Percentiles rank a stretch among this genome's conserved stretches.
Conservation (phyloP, 208 protist species). For the Leptomonas pyrrhocoris region DNA sequence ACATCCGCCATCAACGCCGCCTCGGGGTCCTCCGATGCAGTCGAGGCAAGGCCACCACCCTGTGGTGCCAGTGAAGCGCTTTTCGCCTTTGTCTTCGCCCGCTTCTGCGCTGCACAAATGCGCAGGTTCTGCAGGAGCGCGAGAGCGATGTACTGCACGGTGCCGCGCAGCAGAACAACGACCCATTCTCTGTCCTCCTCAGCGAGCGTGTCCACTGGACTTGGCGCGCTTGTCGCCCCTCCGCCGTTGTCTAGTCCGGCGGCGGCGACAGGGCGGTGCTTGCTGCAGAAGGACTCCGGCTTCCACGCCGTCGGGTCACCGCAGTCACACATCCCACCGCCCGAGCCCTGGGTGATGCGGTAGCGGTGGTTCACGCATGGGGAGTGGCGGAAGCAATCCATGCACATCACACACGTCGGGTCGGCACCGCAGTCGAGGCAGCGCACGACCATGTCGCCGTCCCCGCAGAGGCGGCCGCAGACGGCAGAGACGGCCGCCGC, state of each 20-base stretch:
- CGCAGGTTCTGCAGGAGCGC: conserved; percentile 30
- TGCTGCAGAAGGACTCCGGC: conserved; percentile 61
- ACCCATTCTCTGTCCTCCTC: conserved; percentile 49
- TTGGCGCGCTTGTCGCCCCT: background rate
- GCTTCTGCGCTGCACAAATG: conserved; percentile 9
- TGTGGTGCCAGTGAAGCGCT: background rate
- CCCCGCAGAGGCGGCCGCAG: conserved; percentile 62
- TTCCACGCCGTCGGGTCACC: conserved; percentile 90
- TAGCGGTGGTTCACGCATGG: conserved; percentile 82
- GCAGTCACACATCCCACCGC: conserved; percentile 93
- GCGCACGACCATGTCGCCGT: conserved; percentile 72
- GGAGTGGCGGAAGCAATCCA: conserved; percentile 89
- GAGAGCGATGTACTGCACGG: conserved; percentile 50
- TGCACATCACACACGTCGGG: conserved; percentile 89
- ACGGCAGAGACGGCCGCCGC: conserved; percentile 30
- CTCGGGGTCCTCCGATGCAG: conserved; percentile 13
- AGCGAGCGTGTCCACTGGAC: conserved; percentile 24
- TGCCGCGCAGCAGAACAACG: conserved; percentile 41
- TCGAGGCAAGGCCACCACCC: too few species aligned
- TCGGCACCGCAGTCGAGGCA: conserved; percentile 91
- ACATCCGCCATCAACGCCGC: conserved; percentile 23
- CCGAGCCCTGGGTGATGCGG: conserved; percentile 61
- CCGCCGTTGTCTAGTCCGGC: background rate
- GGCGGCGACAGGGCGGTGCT: conserved; percentile 40
- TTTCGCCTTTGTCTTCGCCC: conserved; percentile 3